Conservation (phyloP, 164 flowering plant genomes). For the Magnolia officinalis region DNA sequence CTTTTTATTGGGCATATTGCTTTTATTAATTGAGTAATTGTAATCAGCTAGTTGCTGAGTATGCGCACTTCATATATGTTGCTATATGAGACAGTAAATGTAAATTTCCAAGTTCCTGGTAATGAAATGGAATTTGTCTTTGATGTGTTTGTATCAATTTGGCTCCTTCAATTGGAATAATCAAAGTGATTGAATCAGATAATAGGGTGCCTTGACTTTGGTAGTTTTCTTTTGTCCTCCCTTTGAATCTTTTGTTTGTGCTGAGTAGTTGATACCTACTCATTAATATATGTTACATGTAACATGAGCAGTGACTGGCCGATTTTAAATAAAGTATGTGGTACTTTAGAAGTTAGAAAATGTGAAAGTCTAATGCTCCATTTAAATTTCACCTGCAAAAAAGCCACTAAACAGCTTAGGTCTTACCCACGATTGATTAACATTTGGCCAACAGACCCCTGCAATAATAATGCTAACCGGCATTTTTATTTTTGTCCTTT, state of each 20-base stretch:
- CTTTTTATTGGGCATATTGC: background rate
- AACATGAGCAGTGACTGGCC: too few species aligned
- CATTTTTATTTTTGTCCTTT: too few species aligned
- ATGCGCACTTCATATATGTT: background rate
- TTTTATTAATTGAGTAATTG: constrained; percentile 8
- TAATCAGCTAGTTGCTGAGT: constrained; percentile 11
- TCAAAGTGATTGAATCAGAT: background rate
- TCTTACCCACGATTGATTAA: too few species aligned
- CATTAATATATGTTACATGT: too few species aligned
- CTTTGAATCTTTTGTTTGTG: background rate
- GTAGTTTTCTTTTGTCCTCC: background rate
- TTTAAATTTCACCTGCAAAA: too few species aligned
- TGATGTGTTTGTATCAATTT: background rate
- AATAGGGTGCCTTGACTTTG: background rate
- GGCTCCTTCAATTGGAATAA: background rate
- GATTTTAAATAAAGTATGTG: too few species aligned
- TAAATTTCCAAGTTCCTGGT: constrained; percentile 17
- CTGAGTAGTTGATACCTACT: too few species aligned
- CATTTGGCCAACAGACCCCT: too few species aligned
- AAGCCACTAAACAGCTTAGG: too few species aligned
- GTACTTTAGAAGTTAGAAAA: too few species aligned
- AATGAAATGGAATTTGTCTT: constrained; percentile 11
- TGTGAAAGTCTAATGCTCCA: too few species aligned
- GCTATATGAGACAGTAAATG: constrained; percentile 18
- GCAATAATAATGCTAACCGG: too few species aligned